These are phyloP conservation scores for Avena insularis DNA, from an alignment of 176 grass and related monocot genomes.

Conservation along the genomic window DNA sequence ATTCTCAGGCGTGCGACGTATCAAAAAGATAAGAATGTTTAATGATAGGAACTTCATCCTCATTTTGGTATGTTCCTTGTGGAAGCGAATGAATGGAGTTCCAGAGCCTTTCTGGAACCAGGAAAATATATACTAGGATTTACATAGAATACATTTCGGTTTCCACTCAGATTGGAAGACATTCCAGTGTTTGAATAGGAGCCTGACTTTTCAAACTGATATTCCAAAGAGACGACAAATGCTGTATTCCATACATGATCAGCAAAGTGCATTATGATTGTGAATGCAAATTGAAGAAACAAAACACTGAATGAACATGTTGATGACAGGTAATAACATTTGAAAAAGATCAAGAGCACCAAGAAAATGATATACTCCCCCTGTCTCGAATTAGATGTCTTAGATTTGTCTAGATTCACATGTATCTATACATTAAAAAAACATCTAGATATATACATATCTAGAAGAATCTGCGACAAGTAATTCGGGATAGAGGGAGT, in stretches of 20 bases:
- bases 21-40: background rate
- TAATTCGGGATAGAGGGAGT: no score
- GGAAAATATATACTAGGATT: background rate
- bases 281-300: background rate
- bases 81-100: background rate
- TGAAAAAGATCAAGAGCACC: background rate
- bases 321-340: background rate
- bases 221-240: background rate
- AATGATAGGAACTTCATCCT: no score
- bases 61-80: background rate
- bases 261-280: background rate
- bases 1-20: conserved; percentile 3
- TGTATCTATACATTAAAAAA: no score
- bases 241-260: background rate
- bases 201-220: background rate
- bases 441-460: no score
- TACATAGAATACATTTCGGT: background rate
- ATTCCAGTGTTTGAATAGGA: background rate
- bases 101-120: background rate
- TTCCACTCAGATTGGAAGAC: background rate
- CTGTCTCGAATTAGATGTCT: no score
- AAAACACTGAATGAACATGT: background rate
- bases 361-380: background rate
- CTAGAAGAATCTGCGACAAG: no score
- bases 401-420: no score